phyloP scores from a whole-genome alignment of 495 filamentous ascomycete genomes.

The Podospora pseudocomata region DNA sequence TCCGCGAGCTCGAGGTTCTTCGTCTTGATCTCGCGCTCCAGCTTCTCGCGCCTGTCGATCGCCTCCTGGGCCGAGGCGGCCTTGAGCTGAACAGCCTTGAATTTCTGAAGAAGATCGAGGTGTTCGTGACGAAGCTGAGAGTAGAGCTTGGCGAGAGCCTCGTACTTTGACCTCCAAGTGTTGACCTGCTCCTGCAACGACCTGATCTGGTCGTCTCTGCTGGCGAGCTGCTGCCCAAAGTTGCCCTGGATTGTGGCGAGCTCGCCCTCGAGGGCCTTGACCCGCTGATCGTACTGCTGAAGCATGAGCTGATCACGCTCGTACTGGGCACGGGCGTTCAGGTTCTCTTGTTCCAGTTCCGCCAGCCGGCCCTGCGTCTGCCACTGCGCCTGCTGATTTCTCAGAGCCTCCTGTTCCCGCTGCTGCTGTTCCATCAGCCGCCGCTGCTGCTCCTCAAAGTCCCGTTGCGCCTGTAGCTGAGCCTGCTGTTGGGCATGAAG shows the following conservation, averaged over 20 bases:
- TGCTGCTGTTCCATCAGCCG: constrained; percentile 83
- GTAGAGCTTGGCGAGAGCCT: constrained; percentile 93
- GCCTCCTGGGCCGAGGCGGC: constrained; percentile 95
- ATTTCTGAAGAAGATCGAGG: constrained; percentile 88
- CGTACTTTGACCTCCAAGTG: constrained; percentile 95
- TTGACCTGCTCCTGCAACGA: constrained; percentile 92
- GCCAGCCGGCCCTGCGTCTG: constrained; percentile 92
- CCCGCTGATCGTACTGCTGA: constrained; percentile 89
- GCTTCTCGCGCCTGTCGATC: constrained; percentile 88
- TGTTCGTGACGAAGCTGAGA: constrained; percentile 94
- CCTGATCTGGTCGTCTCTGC: constrained; percentile 91
- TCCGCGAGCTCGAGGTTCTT: constrained; percentile 97
- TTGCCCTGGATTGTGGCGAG: constrained; percentile 76
- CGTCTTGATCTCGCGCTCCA: constrained; percentile 95
- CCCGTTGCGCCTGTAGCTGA: constrained; percentile 75
- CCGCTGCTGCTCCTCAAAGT: constrained; percentile 94
- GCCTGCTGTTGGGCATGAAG: constrained; percentile 66
- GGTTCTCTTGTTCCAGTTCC: constrained; percentile 89
- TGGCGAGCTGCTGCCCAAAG: constrained; percentile 76
- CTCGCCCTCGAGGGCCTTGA: constrained; percentile 90
- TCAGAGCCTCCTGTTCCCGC: constrained; percentile 81
- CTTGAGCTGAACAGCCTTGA: constrained; percentile 92
- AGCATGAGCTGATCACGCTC: constrained; percentile 95
- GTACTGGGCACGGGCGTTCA: constrained; percentile 91
- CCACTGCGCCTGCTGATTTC: constrained; percentile 80